Conservation (phyloP, 176 grass and related monocot species). For the Lolium multiflorum region DNA sequence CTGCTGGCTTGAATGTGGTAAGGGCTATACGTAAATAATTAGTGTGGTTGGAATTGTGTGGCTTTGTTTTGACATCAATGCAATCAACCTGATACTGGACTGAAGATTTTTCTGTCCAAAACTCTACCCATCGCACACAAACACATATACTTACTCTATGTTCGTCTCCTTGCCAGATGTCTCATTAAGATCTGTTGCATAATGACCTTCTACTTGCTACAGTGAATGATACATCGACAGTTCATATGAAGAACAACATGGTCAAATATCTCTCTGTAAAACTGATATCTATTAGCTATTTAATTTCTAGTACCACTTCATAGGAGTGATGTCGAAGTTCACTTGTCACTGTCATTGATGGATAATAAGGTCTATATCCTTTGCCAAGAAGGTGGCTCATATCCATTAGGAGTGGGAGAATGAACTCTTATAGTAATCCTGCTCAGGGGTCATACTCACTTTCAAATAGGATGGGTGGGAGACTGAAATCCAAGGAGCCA, state of each 20-base stretch:
- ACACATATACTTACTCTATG: background rate
- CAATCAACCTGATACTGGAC: conserved; percentile 25
- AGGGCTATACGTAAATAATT: background rate
- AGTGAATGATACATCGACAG: background rate
- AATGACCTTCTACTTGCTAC: conserved; percentile 18
- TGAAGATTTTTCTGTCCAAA: conserved; percentile 8
- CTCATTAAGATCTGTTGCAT: conserved; percentile 20
- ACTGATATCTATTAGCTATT: background rate
- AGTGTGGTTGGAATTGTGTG: conserved; percentile 35
- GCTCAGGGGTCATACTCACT: background rate
- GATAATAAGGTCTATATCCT: background rate
- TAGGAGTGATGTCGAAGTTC: background rate
- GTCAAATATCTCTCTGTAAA: background rate
- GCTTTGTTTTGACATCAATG: conserved; percentile 22
- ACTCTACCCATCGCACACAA: background rate
- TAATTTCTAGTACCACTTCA: background rate
- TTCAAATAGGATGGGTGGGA: background rate
- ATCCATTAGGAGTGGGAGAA: conserved; percentile 20
- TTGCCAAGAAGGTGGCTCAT: conserved; percentile 6
- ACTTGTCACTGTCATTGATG: conserved; percentile 4
- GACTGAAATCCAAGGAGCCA: background rate
- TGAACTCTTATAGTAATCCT: background rate
- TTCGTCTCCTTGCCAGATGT: conserved; percentile 10
- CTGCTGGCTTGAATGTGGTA: conserved; percentile 61
- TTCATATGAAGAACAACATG: conserved; percentile 29